Evolutionary conservation across 441 rosid species (phyloP).

Genomic region (Mallotus japonicus): DNA sequence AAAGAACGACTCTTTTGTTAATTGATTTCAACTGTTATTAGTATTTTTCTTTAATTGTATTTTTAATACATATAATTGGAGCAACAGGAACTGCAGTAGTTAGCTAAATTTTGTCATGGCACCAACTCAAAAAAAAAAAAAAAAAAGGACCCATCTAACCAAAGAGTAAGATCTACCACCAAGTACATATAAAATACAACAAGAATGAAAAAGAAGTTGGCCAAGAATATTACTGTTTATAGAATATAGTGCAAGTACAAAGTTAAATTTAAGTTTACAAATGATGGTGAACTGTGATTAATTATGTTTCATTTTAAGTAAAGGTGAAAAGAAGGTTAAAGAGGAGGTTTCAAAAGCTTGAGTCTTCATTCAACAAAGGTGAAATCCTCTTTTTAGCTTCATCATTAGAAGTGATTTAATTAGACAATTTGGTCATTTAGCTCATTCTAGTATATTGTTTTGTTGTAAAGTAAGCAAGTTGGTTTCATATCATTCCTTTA

Average conservation of each 20-base stretch:
- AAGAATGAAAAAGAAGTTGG: not conserved
- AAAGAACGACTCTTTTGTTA: no score
- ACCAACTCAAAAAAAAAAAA: slow-evolving; percentile 31
- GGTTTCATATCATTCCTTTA: slow-evolving; percentile 34
- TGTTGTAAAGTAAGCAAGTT: slow-evolving; percentile 32
- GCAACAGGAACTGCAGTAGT: slow-evolving; percentile 22
- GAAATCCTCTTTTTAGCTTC: slow-evolving; percentile 27
- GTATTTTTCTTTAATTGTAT: no score
- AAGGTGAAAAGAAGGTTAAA: slow-evolving; percentile 20
- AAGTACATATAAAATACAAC: not conserved
- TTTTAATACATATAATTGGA: not conserved
- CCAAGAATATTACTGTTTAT: not conserved
- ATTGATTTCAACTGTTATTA: no score
- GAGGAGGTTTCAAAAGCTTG: slow-evolving; percentile 11
- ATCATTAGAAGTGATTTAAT: slow-evolving; percentile 26
- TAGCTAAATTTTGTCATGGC: slow-evolving; percentile 33
- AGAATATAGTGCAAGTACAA: not conserved
- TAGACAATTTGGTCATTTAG: slow-evolving; percentile 30
- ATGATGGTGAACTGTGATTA: not conserved
- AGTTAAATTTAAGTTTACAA: not conserved
- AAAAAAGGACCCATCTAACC: slow-evolving; percentile 36
- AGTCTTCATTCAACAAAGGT: slow-evolving; percentile 39
- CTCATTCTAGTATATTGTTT: slow-evolving; percentile 20
- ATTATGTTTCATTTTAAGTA: slow-evolving; percentile 14
- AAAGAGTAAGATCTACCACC: slow-evolving; percentile 7